phyloP scores from a whole-genome alignment of 495 filamentous ascomycete genomes.

The Podospora bellae-mahoneyi region DNA sequence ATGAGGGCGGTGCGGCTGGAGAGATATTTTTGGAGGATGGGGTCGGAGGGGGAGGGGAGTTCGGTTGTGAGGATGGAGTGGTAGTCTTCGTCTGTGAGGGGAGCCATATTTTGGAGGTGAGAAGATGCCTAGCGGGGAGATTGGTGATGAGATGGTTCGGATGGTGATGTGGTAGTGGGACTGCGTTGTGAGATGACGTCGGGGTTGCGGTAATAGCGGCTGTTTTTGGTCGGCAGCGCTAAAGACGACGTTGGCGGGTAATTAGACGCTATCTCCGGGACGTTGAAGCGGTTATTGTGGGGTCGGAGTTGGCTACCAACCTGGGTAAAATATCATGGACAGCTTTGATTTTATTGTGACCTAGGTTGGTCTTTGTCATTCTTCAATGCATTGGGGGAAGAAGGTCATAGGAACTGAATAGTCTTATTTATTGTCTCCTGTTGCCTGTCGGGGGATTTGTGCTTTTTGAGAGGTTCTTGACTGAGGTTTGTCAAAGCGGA shows the following conservation, averaged over 20 bases:
- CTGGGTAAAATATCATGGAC: too few species aligned
- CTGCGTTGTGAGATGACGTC: neutral
- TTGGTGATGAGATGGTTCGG: neutral
- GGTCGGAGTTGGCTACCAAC: too few species aligned
- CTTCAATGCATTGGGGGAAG: neutral
- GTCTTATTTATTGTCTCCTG: neutral
- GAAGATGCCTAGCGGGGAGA: neutral
- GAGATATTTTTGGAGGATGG: constrained; percentile 77
- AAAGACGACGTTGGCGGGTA: neutral
- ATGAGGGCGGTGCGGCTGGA: constrained; percentile 73
- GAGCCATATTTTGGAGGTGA: constrained; percentile 12
- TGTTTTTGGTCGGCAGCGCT: neutral
- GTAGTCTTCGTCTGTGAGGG: constrained; percentile 54
- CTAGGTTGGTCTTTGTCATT: too few species aligned
- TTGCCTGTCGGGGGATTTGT: neutral
- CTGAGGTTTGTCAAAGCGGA: neutral
- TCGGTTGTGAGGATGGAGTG: constrained; percentile 47
- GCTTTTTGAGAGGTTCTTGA: too few species aligned
- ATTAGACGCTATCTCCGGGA: neutral
- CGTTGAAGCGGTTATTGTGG: neutral
- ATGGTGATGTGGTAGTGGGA: neutral
- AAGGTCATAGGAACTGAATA: neutral
- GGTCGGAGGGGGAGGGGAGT: constrained; percentile 56
- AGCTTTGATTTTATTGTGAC: too few species aligned
- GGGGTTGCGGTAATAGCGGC: neutral